Conservation (phyloP, 192 early-diverging fungal genomes). For the Powellomyces hirtus region DNA sequence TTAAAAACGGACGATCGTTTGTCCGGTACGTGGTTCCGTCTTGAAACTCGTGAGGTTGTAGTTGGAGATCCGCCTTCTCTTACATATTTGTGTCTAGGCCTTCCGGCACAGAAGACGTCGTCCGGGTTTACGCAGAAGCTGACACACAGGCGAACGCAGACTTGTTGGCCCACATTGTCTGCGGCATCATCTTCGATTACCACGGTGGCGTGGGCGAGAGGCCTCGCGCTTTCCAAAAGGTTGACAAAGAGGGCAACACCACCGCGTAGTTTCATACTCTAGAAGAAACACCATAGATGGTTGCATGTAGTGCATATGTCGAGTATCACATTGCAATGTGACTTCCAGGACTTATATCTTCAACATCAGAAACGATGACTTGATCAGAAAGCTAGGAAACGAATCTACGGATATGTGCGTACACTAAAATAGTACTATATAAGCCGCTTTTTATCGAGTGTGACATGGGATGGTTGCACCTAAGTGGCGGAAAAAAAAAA, state of each 20-base stretch:
- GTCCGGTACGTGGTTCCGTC: slow-evolving; percentile 59
- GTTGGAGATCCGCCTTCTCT: neutral
- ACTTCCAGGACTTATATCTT: no score
- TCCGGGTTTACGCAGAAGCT: slow-evolving; percentile 98
- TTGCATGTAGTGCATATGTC: no score
- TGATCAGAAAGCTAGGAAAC: no score
- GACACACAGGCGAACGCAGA: slow-evolving; percentile 88
- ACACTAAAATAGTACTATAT: no score
- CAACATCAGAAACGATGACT: no score
- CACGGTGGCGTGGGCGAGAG: slow-evolving; percentile 88
- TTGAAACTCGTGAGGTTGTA: neutral
- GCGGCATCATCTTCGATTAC: slow-evolving; percentile 88
- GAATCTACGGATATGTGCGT: no score
- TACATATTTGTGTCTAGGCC: slow-evolving; percentile 52
- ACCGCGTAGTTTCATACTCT: no score
- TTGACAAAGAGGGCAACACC: slow-evolving; percentile 10
- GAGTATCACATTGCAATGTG: no score
- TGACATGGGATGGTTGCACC: no score
- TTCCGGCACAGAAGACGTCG: slow-evolving; percentile 98
- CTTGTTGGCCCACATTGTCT: slow-evolving; percentile 79
- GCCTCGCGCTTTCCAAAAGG: slow-evolving; percentile 50
- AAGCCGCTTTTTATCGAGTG: no score
- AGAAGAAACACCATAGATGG: no score
- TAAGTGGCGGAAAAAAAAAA: no score
- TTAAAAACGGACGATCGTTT: slow-evolving; percentile 86